Percentiles rank a stretch among this genome's conserved stretches.
Conservation (phyloP, 805 yeast species). For the Ogataea angusta region DNA sequence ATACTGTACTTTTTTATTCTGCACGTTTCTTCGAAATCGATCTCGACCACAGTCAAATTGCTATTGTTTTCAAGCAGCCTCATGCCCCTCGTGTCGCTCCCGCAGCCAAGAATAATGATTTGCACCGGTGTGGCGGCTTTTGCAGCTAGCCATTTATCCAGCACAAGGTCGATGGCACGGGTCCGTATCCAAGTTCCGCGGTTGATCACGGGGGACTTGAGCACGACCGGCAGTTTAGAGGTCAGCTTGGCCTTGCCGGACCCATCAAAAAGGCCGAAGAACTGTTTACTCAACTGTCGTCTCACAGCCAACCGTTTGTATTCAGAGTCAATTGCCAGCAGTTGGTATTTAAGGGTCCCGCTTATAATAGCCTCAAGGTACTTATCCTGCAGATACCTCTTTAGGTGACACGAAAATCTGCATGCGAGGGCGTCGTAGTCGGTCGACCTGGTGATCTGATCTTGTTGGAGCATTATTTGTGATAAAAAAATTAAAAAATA, state of each 20-base stretch:
- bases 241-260: neutral
- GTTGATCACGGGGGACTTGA: conserved; percentile 63
- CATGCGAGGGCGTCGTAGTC: conserved; percentile 73
- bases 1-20: conserved; percentile 51
- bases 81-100: conserved; percentile 72
- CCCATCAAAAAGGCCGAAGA: conserved; percentile 31
- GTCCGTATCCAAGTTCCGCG: conserved; percentile 69
- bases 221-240: neutral
- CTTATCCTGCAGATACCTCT: conserved; percentile 45
- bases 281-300: conserved; percentile 38
- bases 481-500: neutral
- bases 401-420: conserved; percentile 49
- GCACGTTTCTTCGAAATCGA: conserved; percentile 59
- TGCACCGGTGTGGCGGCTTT: conserved; percentile 37
- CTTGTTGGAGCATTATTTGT: conserved; percentile 3
- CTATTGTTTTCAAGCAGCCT: conserved; percentile 36
- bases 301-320: conserved; percentile 30
- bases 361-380: conserved; percentile 33
- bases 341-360: conserved; percentile 38
- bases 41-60: conserved; percentile 48
- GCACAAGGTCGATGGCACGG: conserved; percentile 44
- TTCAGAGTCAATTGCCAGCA: conserved; percentile 37
- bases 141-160: conserved; percentile 39
- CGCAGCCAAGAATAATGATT: conserved; percentile 74
- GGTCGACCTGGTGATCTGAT: conserved; percentile 37